Base-by-base conservation (phyloP, 768 basidiomycete species). In the Boletus coccyginus region DNA sequence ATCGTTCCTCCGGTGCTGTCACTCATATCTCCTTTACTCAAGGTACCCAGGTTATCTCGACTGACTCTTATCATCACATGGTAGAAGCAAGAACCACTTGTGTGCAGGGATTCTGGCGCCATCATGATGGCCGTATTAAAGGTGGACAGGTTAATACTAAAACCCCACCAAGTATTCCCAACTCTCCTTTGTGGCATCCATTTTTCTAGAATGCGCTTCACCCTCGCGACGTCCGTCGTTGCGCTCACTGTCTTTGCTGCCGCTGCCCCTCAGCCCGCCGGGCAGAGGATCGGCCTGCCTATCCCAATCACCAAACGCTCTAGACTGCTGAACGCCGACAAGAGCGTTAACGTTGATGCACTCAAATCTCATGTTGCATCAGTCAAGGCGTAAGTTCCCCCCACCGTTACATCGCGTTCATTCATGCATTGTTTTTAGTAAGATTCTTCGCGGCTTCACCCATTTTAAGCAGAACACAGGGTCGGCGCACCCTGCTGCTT, bases 281-380 rank as follows among this genome's bases (percentile, higher is more conserved):
- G 9, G 13, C 43, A 8, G 14, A 46, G 31, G 5, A 8, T 8
- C 11, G 46, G 46, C 11, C 1, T 27, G 0, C 35, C 47, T n/a
- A 45, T 63, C 33, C 46, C 58, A 2, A 59, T 60, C 19, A 16
- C 45, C 13, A 63, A 60, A 50, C 55, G 55, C 19, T 53, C 40
- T 9, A 12, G 12, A 2, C 13, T 60, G 5, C 1, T 24, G 10
- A 56, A 66, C 5, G 8, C 16, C 12, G 53, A 60, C 43, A 19
- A 17, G 9, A 53, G n/a, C 1, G 38, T 62, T 5, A 14, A 17
- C 16, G 3, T 41, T 12, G 46, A 59, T 14, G 52, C 54, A 14
- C 42, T 62, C 33, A 16, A 48, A 1, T 46, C 57, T 17, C 61
- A 62, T 35, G 24, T 49, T 54, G 40, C 38, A n/a, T 52, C 53